Conservation (phyloP, 192 early-diverging fungal species). For the Chytriomyces confervae region DNA sequence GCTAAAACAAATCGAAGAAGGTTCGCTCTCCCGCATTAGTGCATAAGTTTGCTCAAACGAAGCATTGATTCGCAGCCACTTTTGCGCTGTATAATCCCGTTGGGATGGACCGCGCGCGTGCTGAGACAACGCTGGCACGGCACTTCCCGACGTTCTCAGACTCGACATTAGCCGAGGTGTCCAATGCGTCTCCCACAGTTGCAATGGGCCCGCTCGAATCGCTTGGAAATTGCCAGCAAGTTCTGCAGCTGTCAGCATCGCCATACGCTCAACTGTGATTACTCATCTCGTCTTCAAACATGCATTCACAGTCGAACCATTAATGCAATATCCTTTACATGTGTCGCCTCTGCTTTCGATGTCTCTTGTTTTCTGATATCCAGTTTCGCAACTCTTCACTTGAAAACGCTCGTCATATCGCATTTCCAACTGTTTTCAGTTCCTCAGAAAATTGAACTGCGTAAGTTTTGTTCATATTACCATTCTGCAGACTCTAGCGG, state of each 20-base stretch:
- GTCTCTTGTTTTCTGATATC: conserved; percentile 27
- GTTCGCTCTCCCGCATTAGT: too few species aligned
- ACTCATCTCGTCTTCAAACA: neutral
- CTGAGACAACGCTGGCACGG: conserved; percentile 74
- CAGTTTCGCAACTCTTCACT: conserved; percentile 57
- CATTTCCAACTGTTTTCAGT: conserved; percentile 62
- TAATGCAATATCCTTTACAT: neutral
- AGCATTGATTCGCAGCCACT: conserved; percentile 7
- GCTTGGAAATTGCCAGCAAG: conserved; percentile 58
- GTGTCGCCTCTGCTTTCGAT: conserved; percentile 7
- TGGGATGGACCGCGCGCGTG: conserved; percentile 43
- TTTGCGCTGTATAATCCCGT: conserved; percentile 28
- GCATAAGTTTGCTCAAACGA: neutral
- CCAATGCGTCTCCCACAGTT: conserved; percentile 48
- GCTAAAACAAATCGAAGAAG: conserved; percentile 27
- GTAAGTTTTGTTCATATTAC: conserved; percentile 42
- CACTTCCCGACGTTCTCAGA: conserved; percentile 86
- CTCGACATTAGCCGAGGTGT: conserved; percentile 37
- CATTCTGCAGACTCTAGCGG: too few species aligned
- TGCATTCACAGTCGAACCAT: conserved; percentile 9
- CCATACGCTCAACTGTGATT: conserved; percentile 69
- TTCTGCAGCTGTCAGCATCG: conserved; percentile 65
- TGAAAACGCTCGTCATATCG: conserved; percentile 63
- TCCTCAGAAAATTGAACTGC: conserved; percentile 57
- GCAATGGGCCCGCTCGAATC: conserved; percentile 62